Conservation (phyloP, 2,329 filamentous ascomycete genomes). For the Fusarium chaquense region DNA sequence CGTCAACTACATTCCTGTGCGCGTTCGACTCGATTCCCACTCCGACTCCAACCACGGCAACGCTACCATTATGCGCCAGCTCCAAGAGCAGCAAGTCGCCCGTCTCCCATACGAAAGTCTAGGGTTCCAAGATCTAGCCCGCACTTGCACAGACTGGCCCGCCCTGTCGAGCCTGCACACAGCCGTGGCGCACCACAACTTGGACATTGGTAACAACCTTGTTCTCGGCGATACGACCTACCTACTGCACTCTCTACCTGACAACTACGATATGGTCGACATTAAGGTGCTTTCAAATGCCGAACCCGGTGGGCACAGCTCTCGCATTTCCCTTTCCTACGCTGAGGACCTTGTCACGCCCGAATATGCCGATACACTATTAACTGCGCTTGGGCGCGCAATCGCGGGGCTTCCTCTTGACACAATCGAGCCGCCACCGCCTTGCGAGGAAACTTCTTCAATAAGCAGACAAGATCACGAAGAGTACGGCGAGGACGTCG, state of each 20-base stretch:
- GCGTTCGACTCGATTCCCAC: slow-evolving; percentile 12
- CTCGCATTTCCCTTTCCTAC: slow-evolving; percentile 16
- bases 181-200: slow-evolving; percentile 13
- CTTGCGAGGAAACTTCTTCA: slow-evolving; percentile 3
- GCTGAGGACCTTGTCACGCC: slow-evolving; percentile 9
- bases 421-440: slow-evolving; percentile 10
- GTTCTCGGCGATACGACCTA: slow-evolving; percentile 11
- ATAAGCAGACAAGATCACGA: slow-evolving; percentile 1
- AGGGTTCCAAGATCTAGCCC: slow-evolving; percentile 16
- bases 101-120: slow-evolving; percentile 15
- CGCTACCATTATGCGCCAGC: slow-evolving; percentile 7
- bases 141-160: slow-evolving; percentile 14
- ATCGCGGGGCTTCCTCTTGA: slow-evolving; percentile 13
- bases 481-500: slow-evolving; percentile 5
- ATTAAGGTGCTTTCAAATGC: slow-evolving; percentile 14
- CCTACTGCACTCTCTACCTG: slow-evolving; percentile 8
- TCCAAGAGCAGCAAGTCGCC: slow-evolving; percentile 13
- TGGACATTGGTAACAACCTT: slow-evolving; percentile 11
- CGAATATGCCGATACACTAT: slow-evolving; percentile 16
- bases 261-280: slow-evolving; percentile 12
- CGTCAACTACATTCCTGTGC: slow-evolving; percentile 13
- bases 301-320: slow-evolving; percentile 14
- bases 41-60: not conserved
- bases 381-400: slow-evolving; percentile 13
- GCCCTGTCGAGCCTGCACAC: slow-evolving; percentile 9